Evolutionary conservation across 2,329 filamentous ascomycete species (phyloP).

Genomic region (Fusarium torulosum): DNA sequence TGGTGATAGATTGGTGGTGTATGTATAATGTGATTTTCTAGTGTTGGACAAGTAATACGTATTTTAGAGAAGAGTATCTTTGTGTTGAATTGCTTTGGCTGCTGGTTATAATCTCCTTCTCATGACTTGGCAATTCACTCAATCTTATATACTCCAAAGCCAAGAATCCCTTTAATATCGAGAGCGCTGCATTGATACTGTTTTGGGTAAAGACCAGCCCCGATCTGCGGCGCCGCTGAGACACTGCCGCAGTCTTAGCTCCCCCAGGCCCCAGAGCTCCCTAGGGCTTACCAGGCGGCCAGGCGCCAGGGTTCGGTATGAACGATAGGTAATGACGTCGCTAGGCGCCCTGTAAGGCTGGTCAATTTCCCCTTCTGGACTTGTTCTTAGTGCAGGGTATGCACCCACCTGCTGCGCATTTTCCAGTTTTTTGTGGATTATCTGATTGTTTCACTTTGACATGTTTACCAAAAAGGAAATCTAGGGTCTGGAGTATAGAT

Average conservation of each 20-base stretch:
- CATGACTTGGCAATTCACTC: not conserved
- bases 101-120: not conserved
- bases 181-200: constrained; percentile 18
- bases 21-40: not conserved
- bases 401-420: not conserved
- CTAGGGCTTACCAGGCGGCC: no score
- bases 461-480: not conserved
- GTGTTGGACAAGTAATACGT: not conserved
- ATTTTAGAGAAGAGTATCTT: not conserved
- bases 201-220: not conserved
- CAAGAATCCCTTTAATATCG: not conserved
- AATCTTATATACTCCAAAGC: constrained; percentile 13
- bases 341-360: constrained; percentile 15
- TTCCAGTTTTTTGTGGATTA: not conserved
- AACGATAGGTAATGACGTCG: constrained; percentile 14
- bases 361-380: not conserved
- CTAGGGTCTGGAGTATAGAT: not conserved
- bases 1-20: no score
- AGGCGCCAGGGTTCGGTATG: no score
- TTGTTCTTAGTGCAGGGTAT: not conserved
- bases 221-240: constrained; percentile 13
- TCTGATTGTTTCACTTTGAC: not conserved
- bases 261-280: not conserved
- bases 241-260: constrained; percentile 15
- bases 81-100: not conserved